Evolutionary conservation across 257 asterid genomes (phyloP).

Genomic region (Forsythia viridissima): DNA sequence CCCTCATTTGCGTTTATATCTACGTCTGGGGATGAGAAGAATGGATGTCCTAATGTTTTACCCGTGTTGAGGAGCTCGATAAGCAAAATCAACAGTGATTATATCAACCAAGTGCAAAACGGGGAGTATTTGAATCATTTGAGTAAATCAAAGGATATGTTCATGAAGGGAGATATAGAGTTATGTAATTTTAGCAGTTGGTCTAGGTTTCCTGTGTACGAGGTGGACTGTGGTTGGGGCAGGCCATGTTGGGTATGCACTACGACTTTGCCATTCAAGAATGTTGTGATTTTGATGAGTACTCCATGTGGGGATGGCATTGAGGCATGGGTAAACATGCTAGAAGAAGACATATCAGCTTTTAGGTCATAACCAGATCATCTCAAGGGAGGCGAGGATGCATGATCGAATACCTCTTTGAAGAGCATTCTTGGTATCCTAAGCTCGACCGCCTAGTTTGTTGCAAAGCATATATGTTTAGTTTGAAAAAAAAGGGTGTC

Average conservation of each 20-base stretch:
- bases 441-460: too few species aligned
- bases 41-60: slow-evolving; percentile 20
- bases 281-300: slow-evolving; percentile 33
- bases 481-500: too few species aligned
- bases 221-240: slow-evolving; percentile 58
- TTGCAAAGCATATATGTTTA: too few species aligned
- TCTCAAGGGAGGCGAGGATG: not conserved
- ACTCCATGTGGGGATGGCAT: slow-evolving; percentile 49
- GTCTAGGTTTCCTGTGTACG: slow-evolving; percentile 52
- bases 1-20: slow-evolving; percentile 20
- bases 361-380: not conserved
- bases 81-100: slow-evolving; percentile 26
- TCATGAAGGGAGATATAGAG: slow-evolving; percentile 22
- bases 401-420: too few species aligned
- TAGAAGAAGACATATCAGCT: slow-evolving; percentile 24
- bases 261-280: slow-evolving; percentile 30
- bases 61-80: slow-evolving; percentile 31
- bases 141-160: not conserved
- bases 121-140: slow-evolving; percentile 17
- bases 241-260: slow-evolving; percentile 44
- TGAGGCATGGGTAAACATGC: slow-evolving; percentile 49
- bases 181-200: slow-evolving; percentile 41
- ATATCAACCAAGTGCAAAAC: slow-evolving; percentile 17
- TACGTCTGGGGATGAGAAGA: not conserved
- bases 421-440: too few species aligned